Conservation (phyloP, 805 yeast genomes). For the Dipodascus albidus region DNA sequence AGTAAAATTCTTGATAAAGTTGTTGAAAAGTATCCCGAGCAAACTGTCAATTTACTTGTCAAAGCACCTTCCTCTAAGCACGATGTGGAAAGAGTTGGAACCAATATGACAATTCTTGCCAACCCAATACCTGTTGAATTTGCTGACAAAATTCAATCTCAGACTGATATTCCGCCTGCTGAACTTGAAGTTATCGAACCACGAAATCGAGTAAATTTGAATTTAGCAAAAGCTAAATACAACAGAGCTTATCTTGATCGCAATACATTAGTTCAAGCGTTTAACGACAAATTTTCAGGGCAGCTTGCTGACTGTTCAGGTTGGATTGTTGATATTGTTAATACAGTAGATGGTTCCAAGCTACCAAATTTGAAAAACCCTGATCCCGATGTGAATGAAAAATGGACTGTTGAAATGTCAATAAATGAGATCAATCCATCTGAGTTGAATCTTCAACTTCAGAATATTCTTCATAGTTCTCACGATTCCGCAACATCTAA, state of each 20-base stretch:
- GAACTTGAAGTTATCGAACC: neutral
- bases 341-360: conserved; percentile 17
- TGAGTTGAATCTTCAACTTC: conserved; percentile 27
- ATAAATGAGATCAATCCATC: conserved; percentile 9
- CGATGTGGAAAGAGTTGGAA: conserved; percentile 16
- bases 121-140: conserved; percentile 19
- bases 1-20: conserved; percentile 33
- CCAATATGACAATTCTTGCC: conserved; percentile 17
- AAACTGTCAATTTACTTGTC: conserved; percentile 29
- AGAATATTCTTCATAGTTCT: conserved; percentile 15
- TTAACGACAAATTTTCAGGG: neutral
- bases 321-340: conserved; percentile 13
- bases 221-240: neutral
- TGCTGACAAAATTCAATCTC: conserved; percentile 16
- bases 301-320: conserved; percentile 16
- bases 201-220: neutral
- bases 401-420: conserved; percentile 25
- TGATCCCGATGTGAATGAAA: conserved; percentile 13
- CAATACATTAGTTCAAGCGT: conserved; percentile 8
- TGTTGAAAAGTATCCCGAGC: conserved; percentile 22
- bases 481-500: conserved; percentile 15
- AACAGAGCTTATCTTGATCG: neutral
- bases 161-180: conserved; percentile 4
- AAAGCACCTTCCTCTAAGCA: conserved; percentile 15
- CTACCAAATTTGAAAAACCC: conserved; percentile 18